These are phyloP conservation scores for Colletotrichum euphorbiae DNA, from an alignment of 2,329 filamentous ascomycete species.

Conservation along the genomic window DNA sequence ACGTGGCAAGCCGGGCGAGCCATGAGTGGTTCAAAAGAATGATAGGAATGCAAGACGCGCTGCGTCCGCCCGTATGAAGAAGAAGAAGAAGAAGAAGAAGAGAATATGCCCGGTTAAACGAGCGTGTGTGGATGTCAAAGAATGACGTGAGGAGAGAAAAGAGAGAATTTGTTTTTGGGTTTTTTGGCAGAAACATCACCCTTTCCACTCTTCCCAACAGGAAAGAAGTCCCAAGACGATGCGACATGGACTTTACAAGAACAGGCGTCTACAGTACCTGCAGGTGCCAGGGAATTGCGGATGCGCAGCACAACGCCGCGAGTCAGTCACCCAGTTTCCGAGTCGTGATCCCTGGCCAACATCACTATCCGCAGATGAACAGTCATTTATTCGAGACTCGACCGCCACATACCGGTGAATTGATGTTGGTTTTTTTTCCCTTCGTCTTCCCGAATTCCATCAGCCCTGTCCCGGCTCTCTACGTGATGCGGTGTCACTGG, in stretches of 20 bases:
- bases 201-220: not conserved
- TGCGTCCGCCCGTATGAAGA: not conserved
- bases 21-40: not conserved
- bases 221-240: not conserved
- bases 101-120: not conserved
- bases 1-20: slow-evolving; percentile 13
- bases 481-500: no score
- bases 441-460: not conserved
- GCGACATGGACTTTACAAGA: not conserved
- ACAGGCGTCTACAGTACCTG: not conserved
- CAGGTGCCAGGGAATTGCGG: no score
- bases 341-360: slow-evolving; percentile 16
- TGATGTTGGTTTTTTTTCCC: not conserved
- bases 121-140: not conserved
- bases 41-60: not conserved
- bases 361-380: not conserved
- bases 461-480: no score
- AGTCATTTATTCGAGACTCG: slow-evolving; percentile 5
- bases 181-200: not conserved
- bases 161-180: not conserved
- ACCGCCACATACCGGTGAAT: not conserved
- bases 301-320: not conserved
- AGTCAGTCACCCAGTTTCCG: slow-evolving; percentile 15
- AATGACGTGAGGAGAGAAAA: not conserved
- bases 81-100: no score